Base-by-base conservation (phyloP, 78 protist genomes). In the Dictyostelium citrinum region DNA sequence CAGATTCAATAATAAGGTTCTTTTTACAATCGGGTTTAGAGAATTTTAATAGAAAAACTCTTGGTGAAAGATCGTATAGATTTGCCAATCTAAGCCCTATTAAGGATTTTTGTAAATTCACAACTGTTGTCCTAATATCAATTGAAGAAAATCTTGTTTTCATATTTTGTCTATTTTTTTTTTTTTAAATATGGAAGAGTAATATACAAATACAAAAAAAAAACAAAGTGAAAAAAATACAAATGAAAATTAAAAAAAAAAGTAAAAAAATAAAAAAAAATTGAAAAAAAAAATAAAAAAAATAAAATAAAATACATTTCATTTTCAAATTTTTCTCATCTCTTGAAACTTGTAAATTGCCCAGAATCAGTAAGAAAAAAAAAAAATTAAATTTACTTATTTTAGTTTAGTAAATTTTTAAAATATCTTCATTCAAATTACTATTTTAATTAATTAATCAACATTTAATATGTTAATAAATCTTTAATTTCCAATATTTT, bases 31-130 rank as follows among this genome's bases (percentile, higher is more conserved):
- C 95, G 78, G 92, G 81, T 33, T 29, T 82, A 11, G 94, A 74
- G 10, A 97, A 55, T 92, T 97, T 96, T 84, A 97, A 55, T 75
- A 97, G 24, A 79, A 93, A 97, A n/a, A 95, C 95, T 45, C 91
- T 91, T 8, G 93, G 46, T 41, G 85, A 79, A 10, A 97, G 39
- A 64, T 98, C 99, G 79, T 98, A 98, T 10, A 98, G n/a, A 82
- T 98, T 98, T 20, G 90, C 90, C 29, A 95, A 35, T 61, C 97
- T 76, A 35, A 95, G 60, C 2, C 97, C 97, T 41, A 85, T 74
- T 46, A 93, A 71, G 27, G 58, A 43, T 41, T 68, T 85, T 80
- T 83, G 90, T 67, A 93, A 83, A 70, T 88, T 82, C 2, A 49
- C 11, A 22, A 93, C 92, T 4, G 90, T 83, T 8, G 93, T 85